Base-by-base conservation (phyloP, 768 basidiomycete species). In the Hortiboletus campestris region DNA sequence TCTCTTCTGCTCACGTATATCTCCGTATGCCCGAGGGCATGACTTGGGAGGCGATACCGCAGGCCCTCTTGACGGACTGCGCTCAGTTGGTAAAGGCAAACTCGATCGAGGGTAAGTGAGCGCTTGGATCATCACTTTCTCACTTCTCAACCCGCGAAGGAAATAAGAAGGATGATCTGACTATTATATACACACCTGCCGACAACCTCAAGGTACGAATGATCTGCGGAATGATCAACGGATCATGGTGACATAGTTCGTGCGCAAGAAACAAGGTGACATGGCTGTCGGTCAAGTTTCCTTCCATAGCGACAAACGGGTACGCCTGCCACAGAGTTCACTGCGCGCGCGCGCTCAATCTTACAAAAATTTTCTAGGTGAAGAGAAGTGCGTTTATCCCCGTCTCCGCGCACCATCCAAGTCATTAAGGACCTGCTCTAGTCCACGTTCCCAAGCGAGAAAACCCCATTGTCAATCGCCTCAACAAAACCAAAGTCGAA, bases 1-100 rank as follows among this genome's bases (percentile, higher is more conserved):
- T 98, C 29, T 96, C 93, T 0, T 97, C 94, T 4, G 94, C 95
- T 1, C 94, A 98, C 70, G 95, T 98, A 39, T 98, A 98, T 70
- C 77, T 98, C n/a, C 88, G 95, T 34, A 84, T 98, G 78, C 81
- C 90, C 0, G 81, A 83, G 3, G 77, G 74, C n/a, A 88, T 95
- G 79, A 70, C 77, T 31, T 98, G 94, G 92, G 94, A 98, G 7
- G 72, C 75, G n/a, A 88, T 98, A 36, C 94, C 97, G 0, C 79
- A 86, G 51, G 75, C 81, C 1, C 74, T 98, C 7, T 74, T 98
- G 19, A 76, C 76, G 13, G 96, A 98, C 71, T 91, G 91, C 58
- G 92, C 92, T 1, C 97, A 98, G 69, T 79, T 99, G 2, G 96
- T 98, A 32, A 99, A 99, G 72, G 95, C 95, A 2, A 98, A 98